phyloP scores from a whole-genome alignment of 768 basidiomycete species.

The Rickenella mellea region DNA sequence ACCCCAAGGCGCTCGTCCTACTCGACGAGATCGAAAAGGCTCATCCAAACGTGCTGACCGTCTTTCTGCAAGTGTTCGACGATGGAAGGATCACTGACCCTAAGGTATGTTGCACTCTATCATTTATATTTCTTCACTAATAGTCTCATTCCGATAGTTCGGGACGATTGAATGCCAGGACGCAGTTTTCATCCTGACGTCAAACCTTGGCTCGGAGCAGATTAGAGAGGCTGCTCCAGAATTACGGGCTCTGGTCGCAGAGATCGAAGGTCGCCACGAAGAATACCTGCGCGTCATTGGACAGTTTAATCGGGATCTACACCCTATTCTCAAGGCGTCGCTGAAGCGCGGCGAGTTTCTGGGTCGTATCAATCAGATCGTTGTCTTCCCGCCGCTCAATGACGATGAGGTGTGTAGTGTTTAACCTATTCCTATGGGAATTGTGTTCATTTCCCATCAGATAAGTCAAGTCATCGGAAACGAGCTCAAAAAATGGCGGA shows the following conservation, averaged over 20 bases:
- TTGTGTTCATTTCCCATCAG: too few species aligned
- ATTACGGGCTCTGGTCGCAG: conserved; percentile 21
- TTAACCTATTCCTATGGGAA: too few species aligned
- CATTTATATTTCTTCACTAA: background rate
- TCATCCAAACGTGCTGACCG: conserved; percentile 30
- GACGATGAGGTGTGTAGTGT: background rate
- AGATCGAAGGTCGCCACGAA: conserved; percentile 7
- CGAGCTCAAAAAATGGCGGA: background rate
- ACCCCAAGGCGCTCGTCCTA: background rate
- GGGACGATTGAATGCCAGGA: conserved; percentile 21
- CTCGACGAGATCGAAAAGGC: conserved; percentile 29
- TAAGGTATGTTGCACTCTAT: conserved; percentile 14
- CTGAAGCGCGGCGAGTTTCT: conserved; percentile 20
- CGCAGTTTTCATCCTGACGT: conserved; percentile 33
- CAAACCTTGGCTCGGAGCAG: conserved; percentile 22
- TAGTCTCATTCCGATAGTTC: background rate
- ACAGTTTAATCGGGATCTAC: conserved; percentile 14
- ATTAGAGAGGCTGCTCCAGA: conserved; percentile 6
- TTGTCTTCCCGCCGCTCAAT: conserved; percentile 17
- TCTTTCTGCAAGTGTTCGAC: conserved; percentile 37
- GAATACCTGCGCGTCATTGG: background rate
- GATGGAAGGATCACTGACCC: conserved; percentile 33
- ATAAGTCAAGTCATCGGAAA: background rate
- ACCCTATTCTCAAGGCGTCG: conserved; percentile 21
- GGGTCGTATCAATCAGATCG: conserved; percentile 26